Evolutionary conservation across 2,329 filamentous ascomycete genomes (phyloP).

Genomic region (Colletotrichum godetiae): DNA sequence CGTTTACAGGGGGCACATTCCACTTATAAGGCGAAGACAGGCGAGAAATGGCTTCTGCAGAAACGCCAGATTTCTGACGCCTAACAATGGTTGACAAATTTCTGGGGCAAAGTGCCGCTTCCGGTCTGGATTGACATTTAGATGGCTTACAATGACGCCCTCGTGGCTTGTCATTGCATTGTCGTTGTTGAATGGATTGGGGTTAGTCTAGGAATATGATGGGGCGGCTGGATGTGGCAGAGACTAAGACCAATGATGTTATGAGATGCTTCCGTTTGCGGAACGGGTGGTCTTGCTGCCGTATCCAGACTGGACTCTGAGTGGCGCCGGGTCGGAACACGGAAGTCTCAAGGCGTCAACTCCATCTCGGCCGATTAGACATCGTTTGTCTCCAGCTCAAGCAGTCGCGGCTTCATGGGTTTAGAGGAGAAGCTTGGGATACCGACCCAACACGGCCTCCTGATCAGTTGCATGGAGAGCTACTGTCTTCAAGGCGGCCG

Average conservation of each 20-base stretch:
- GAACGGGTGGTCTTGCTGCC: not conserved
- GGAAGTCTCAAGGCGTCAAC: not conserved
- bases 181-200: not conserved
- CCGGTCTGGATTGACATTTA: not conserved
- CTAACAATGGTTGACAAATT: not conserved
- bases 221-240: not conserved
- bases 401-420: no score
- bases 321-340: not conserved
- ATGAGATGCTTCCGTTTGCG: not conserved
- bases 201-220: not conserved
- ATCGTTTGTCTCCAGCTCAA: no score
- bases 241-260: not conserved
- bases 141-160: not conserved
- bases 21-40: not conserved
- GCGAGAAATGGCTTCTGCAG: not conserved
- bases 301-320: not conserved
- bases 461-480: no score
- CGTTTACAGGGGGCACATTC: not conserved
- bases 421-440: no score
- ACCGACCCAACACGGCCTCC: no score
- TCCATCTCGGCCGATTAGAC: not conserved
- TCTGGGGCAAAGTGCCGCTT: conserved; percentile 1
- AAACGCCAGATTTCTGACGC: not conserved
- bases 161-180: not conserved
- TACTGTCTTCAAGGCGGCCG: no score